Evolutionary conservation across 2,329 filamentous ascomycete species (phyloP), one percentile per base, ranked within the genome.

Genomic region (Aspergillus aculeatinus): DNA sequence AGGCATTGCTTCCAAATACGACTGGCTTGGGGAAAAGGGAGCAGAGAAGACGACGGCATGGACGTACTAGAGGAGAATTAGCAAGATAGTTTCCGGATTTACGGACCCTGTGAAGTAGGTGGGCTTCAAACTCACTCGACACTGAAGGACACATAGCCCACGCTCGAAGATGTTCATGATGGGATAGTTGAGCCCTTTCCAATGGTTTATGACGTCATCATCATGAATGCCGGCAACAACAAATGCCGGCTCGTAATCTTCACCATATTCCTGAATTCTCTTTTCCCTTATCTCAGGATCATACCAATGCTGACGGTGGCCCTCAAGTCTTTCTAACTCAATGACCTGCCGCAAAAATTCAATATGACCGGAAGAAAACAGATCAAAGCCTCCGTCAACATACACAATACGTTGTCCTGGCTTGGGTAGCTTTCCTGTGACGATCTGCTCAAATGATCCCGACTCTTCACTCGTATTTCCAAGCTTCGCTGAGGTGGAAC

Each of bases 161-260:
- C 95, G 89, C 81, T 99, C 95, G 70, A 94, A 96, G 59, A 96
- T 93, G 80, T 98, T 99, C 95, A 99, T 99, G 79, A 99, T 98
- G 27, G 95, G 95, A 74, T 97, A 99, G 79, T 99, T 99, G 69
- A 97, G 84, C 39, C 95, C 94, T 79, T 98, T 98, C 90, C 92
- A 96, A 70, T 89, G 82, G 77, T 99, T 99, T 76, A 99, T 96
- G 61, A 96, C 92, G 65, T 89, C 87, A 74, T 99, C 95, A 70
- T 96, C 91, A 77, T 99, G 95, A 25, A 99, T 88, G 52, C 95
- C 95, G 2, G 92, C 93, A 48, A 98, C 86, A n/a, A 99, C 84
- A 73, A 91, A 98, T 6, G 88, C 89, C 0, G 92, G 92, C 0
- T 85, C 82, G 70, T 96, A 96, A 76, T 96, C 91, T 50, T 82